These are phyloP conservation scores for Phaeomoniella chlamydospora DNA, from an alignment of 2,329 filamentous ascomycete species.

Conservation along the genomic window DNA sequence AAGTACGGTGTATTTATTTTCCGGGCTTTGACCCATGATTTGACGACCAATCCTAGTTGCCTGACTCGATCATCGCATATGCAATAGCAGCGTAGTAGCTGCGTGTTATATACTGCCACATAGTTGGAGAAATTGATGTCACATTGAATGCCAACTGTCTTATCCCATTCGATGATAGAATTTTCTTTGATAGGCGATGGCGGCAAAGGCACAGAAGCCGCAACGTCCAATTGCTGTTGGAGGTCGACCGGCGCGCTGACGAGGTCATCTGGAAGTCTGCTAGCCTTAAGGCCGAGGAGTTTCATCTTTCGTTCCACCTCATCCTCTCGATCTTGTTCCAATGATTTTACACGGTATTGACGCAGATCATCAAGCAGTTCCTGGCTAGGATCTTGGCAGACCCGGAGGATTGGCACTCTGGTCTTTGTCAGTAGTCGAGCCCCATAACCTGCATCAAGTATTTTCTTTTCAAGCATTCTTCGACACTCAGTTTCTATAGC, in stretches of 20 bases:
- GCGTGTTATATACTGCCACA: constrained; percentile 70
- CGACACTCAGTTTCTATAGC: constrained; percentile 46
- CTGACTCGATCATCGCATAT: constrained; percentile 63
- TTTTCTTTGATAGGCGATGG: constrained; percentile 34
- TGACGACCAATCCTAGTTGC: constrained; percentile 70
- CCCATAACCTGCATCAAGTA: constrained; percentile 58
- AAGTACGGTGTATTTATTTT: constrained; percentile 78
- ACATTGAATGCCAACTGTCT: constrained; percentile 67
- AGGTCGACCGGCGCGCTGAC: not conserved
- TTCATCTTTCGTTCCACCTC: not conserved
- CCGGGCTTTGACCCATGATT: constrained; percentile 76
- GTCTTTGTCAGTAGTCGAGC: constrained; percentile 66
- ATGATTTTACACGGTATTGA: constrained; percentile 37
- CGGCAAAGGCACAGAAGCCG: constrained; percentile 7
- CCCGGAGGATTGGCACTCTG: constrained; percentile 74
- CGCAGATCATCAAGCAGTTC: constrained; percentile 46
- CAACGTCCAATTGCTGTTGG: constrained; percentile 3
- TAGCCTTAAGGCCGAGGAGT: not conserved
- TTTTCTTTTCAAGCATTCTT: constrained; percentile 57
- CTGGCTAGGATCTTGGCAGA: constrained; percentile 57
- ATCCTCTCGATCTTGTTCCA: constrained; percentile 7
- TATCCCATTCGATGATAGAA: constrained; percentile 60
- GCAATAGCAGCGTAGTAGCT: constrained; percentile 70
- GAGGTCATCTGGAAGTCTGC: not conserved
- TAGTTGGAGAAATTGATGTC: constrained; percentile 87